Base-by-base conservation (phyloP, 2,329 filamentous ascomycete species). In the Aspergillus chevalieri region DNA sequence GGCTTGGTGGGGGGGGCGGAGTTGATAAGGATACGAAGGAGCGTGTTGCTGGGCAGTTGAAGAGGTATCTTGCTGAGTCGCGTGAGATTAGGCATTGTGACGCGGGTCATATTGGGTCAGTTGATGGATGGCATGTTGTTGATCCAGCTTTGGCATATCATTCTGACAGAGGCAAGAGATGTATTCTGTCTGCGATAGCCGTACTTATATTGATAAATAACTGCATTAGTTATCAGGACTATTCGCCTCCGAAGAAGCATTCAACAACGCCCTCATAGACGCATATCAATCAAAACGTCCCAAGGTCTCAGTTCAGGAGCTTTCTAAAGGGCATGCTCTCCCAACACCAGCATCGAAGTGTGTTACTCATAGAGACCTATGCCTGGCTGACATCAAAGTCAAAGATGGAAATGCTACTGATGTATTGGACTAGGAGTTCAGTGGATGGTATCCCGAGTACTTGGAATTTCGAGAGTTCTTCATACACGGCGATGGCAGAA, bases 371-470 rank as follows among this genome's bases (percentile, higher is more conserved):
- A 59, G 58, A 22, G 64, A 67, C 47, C 47, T 67, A 39, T 54
- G 62, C 43, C 56, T 46, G 10, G 59, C 61, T 52, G 68, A 68
- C 48, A 64, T 69, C 47, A 57, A 68, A 14, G 52, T 67, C 21
- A 52, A 57, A 8, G 39, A 54, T 43, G 59, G 54, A 21, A 9
- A 48, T 19, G 53, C 65, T 19, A 55, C 54, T 42, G 62, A 53
- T 1, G 58, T 74, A 22, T 56, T 74, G 47, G 67, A 74, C 56
- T 73, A 65, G 69, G 68, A 72, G 46, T 65, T 59, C 43, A 56
- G 66, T 36, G 66, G 67, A 6, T 73, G 66, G 66, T 70, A 67
- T 52, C 68, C 67, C n/a, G 64, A 57, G 34, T 72, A 72, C 54
- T 72, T 64, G 67, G 67, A 71, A 51, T 72, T 66, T 49, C 63